Conservation (phyloP, 140 eudicot species). For the Senecio squalidus region DNA sequence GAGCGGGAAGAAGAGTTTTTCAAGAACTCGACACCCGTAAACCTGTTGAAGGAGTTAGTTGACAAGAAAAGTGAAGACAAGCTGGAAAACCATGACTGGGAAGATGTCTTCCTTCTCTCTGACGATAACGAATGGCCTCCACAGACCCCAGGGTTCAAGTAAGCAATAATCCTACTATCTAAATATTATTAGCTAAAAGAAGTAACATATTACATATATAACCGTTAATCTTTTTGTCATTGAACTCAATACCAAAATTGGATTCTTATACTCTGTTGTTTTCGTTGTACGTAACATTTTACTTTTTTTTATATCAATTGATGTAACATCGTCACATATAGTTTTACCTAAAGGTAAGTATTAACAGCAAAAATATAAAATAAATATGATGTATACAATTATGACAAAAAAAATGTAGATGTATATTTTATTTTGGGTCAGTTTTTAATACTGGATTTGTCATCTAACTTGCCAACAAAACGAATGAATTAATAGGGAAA, state of each 20-base stretch:
- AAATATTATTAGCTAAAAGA: no score
- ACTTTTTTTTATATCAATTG: no score
- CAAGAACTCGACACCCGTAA: conserved; percentile 48
- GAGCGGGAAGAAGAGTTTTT: conserved; percentile 65
- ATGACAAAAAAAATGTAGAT: conserved; percentile 15
- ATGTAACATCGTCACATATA: no score
- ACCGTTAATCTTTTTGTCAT: no score
- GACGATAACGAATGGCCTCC: conserved; percentile 80
- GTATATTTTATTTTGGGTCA: conserved; percentile 17
- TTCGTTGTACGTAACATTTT: no score
- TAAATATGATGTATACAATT: no score
- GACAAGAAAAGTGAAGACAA: conserved; percentile 36
- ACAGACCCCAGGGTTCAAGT: conserved; percentile 61
- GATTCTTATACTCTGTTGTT: no score
- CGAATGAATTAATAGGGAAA: conserved; percentile 58
- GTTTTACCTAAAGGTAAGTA: no score
- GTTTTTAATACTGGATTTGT: no score
- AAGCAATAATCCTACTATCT: conserved; percentile 14
- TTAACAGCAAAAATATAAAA: no score
- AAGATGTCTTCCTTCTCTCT: conserved; percentile 65
- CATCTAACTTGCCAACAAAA: conserved; percentile 10
- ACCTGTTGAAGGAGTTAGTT: conserved; percentile 50
- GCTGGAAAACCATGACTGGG: conserved; percentile 76
- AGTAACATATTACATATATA: no score
- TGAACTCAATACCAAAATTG: no score